phyloP scores from a whole-genome alignment of 2,329 filamentous ascomycete species.

The Fusarium sp. region DNA sequence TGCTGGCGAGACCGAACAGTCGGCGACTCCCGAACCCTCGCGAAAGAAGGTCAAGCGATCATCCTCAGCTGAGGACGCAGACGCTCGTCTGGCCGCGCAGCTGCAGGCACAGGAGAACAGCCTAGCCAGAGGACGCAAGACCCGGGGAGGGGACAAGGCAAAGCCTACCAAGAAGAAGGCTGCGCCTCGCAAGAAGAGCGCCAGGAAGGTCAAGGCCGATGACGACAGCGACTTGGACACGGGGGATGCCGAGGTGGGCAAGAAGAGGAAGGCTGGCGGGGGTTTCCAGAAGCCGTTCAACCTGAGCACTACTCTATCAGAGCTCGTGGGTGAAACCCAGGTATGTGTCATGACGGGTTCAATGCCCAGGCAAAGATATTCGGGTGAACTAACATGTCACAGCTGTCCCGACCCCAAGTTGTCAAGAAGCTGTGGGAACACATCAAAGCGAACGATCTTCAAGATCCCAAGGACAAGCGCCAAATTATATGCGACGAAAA shows the following conservation, averaged over 20 bases:
- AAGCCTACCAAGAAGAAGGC: conserved; percentile 68
- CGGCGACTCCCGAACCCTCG: conserved; percentile 55
- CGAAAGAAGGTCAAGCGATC: conserved; percentile 74
- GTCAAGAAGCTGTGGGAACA: conserved; percentile 98
- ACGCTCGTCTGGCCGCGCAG: conserved; percentile 85
- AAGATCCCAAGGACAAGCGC: conserved; percentile 89
- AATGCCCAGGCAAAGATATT: too few relatives aligned
- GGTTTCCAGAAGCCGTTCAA: conserved; percentile 91
- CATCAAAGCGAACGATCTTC: conserved; percentile 85
- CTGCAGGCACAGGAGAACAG: conserved; percentile 93
- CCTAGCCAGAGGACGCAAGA: conserved; percentile 70
- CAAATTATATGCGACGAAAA: conserved; percentile 92
- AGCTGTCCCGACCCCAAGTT: conserved; percentile 92
- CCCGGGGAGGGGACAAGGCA: conserved; percentile 71
- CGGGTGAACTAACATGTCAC: conserved; percentile 24
- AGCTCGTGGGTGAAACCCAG: conserved; percentile 72
- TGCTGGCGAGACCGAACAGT: conserved; percentile 57
- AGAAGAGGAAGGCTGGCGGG: conserved; percentile 82
- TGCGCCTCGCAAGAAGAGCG: conserved; percentile 72
- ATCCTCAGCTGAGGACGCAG: conserved; percentile 70
- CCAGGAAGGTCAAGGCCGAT: conserved; percentile 75
- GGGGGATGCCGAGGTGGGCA: conserved; percentile 61
- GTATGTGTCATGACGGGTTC: conserved; percentile 53
- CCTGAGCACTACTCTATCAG: conserved; percentile 73
- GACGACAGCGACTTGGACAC: conserved; percentile 81